Percentiles rank a stretch among this genome's conserved stretches.
Conservation (phyloP, 306 rosid species). For the Chamaecrista fasciculata region DNA sequence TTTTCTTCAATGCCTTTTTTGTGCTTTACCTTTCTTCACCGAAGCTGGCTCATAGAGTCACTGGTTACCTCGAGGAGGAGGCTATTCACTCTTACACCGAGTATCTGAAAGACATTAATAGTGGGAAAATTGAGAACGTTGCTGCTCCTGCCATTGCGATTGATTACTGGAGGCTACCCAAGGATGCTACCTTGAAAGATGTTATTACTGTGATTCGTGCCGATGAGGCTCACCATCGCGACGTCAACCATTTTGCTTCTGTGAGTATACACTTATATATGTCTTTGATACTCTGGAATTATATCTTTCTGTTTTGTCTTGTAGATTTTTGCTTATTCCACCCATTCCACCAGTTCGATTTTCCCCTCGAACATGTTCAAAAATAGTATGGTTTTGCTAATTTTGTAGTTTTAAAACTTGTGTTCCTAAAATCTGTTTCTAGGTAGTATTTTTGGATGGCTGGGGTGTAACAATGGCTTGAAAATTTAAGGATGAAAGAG, state of each 20-base stretch:
- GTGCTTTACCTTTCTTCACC: constrained; percentile 58
- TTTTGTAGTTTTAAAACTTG: too few relatives aligned
- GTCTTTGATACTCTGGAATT: too few relatives aligned
- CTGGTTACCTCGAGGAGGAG: constrained; percentile 79
- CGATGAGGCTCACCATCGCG: constrained; percentile 80
- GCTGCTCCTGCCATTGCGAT: constrained; percentile 84
- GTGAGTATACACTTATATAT: constrained; percentile 32
- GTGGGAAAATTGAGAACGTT: constrained; percentile 61
- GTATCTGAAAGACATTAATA: constrained; percentile 50
- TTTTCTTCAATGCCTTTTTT: constrained; percentile 74
- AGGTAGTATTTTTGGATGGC: too few relatives aligned
- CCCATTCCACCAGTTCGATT: too few relatives aligned
- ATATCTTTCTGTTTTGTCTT: too few relatives aligned
- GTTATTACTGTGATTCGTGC: constrained; percentile 78
- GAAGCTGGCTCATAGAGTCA: constrained; percentile 62
- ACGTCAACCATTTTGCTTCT: constrained; percentile 79
- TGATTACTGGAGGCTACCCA: constrained; percentile 81
- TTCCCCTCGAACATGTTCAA: too few relatives aligned
- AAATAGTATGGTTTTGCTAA: too few relatives aligned
- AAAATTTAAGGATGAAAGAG: too few relatives aligned
- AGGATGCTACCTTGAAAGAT: constrained; percentile 65
- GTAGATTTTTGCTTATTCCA: too few relatives aligned
- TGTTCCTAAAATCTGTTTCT: too few relatives aligned
- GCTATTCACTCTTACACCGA: constrained; percentile 65
- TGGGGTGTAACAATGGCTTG: too few relatives aligned